Base-by-base conservation (phyloP, 2,329 filamentous ascomycete species). In the Fusarium pilosicola region DNA sequence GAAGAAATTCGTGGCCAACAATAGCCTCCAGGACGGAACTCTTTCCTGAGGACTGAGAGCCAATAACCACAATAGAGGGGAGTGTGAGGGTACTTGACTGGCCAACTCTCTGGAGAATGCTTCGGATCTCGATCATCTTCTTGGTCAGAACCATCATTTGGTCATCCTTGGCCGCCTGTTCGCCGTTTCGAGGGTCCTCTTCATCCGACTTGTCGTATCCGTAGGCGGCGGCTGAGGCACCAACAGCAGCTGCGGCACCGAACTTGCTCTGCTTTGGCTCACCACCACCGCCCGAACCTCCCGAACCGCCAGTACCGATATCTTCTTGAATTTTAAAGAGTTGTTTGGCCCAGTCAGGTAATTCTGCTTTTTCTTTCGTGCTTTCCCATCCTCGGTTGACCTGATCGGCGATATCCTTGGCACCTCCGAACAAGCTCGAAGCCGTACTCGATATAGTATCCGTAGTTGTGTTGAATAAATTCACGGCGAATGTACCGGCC, bases 131-230 rank as follows among this genome's bases (percentile, higher is more conserved):
- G 79, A 99, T 99, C 96, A 99, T 99, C 85, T 98, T 98, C 85
- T 96, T 96, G 5, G 97, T 99, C 79, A 99, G 86, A 76, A 98
- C 88, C 96, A 99, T 99, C 96, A 99, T 99, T 83, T 99, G 96
- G 81, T 99, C 96, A 78, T 99, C 96, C 78, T 91, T 91, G 24
- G 94, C 94, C 55, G 88, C 87, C 79, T 93, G 90, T 63, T 92
- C 90, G 26, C 85, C 86, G 14, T 87, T 85, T 62, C 91, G 86
- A 9, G 86, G 82, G 72, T 92, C 90, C 41, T 96, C 90, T 41
- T 93, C 90, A 44, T 86, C 84, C 5, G 90, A 89, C 65, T 92
- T 87, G 28, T 94, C 91, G 77, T 95, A 92, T 42, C 92, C 94
- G 80, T 97, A 94, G 1, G 94, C 94, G 22, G 92, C 90, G 38